phyloP scores from a whole-genome alignment of 1,284 basidiomycete species.

The Singerocomus inundabilis region DNA sequence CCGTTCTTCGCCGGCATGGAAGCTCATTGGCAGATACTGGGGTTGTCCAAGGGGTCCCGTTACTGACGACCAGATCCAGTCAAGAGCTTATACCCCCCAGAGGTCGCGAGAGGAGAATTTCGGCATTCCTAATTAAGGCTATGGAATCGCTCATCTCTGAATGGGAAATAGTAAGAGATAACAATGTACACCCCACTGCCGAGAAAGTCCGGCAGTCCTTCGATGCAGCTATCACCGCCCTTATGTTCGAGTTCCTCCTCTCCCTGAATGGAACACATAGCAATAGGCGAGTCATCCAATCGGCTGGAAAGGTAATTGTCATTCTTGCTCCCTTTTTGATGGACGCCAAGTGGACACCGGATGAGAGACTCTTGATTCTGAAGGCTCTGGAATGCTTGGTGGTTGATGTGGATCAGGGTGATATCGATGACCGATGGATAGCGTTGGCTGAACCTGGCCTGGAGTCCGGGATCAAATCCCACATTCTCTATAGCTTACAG shows the following conservation, averaged over 20 bases:
- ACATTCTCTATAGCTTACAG: constrained; percentile 44
- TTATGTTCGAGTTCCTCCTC: constrained; percentile 70
- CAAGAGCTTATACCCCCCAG: constrained; percentile 43
- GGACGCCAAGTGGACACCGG: constrained; percentile 50
- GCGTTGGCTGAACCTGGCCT: constrained; percentile 61
- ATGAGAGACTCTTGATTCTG: constrained; percentile 63
- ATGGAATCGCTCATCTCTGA: constrained; percentile 51
- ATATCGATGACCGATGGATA: constrained; percentile 43
- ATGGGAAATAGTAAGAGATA: constrained; percentile 45
- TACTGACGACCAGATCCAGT: constrained; percentile 13
- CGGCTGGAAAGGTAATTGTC: constrained; percentile 55
- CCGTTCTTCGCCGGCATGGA: constrained; percentile 35
- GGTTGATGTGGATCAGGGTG: constrained; percentile 25
- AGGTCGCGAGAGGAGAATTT: constrained; percentile 63
- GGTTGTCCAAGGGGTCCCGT: constrained; percentile 5
- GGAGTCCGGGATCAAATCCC: constrained; percentile 65
- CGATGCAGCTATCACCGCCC: constrained; percentile 62
- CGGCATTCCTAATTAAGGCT: constrained; percentile 57
- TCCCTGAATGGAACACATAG: constrained; percentile 58
- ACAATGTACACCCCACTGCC: constrained; percentile 43
- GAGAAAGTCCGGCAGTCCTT: constrained; percentile 65
- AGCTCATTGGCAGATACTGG: neutral
- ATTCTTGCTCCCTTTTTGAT: constrained; percentile 44
- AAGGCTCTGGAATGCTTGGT: constrained; percentile 66
- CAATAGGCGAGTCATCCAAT: constrained; percentile 59